Evolutionary conservation across 2,329 filamentous ascomycete species (phyloP).

Genomic region (Aspergillus ochraceoroseus): DNA sequence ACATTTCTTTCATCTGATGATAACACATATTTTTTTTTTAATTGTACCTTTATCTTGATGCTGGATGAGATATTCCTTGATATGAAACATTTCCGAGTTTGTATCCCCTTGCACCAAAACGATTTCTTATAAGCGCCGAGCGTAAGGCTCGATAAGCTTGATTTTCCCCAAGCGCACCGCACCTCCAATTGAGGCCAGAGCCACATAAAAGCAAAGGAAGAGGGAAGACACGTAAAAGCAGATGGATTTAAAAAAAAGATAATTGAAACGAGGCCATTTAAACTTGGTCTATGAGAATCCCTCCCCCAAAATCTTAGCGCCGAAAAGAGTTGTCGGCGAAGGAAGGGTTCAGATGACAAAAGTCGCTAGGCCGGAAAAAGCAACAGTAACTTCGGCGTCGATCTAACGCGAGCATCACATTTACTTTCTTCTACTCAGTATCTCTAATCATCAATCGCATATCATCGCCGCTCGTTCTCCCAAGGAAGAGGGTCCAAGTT

Average conservation of each 20-base stretch:
- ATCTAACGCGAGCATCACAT: slow-evolving; percentile 23
- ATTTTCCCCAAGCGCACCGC: no score
- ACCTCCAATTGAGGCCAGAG: no score
- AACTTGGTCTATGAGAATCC: no score
- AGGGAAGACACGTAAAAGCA: no score
- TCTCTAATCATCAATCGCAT: slow-evolving; percentile 14
- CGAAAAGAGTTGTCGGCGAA: no score
- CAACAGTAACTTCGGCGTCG: slow-evolving; percentile 25
- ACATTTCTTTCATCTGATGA: slow-evolving; percentile 6
- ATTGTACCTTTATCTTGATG: not conserved
- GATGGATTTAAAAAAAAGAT: no score
- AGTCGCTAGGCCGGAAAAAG: slow-evolving; percentile 29
- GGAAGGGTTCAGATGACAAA: slow-evolving; percentile 21
- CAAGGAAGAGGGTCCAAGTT: slow-evolving; percentile 2
- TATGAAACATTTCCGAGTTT: no score
- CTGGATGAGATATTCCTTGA: not conserved
- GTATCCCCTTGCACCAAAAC: not conserved
- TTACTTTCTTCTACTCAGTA: slow-evolving; percentile 12
- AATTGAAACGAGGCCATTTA: no score
- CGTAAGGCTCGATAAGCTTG: no score
- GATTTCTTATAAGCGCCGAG: no score
- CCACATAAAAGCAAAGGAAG: no score
- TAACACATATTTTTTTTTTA: not conserved
- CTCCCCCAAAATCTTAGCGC: no score
- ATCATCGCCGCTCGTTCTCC: slow-evolving; percentile 10